phyloP scores from a whole-genome alignment of 2,329 filamentous ascomycete genomes.

The Simplicillium aogashimaense region DNA sequence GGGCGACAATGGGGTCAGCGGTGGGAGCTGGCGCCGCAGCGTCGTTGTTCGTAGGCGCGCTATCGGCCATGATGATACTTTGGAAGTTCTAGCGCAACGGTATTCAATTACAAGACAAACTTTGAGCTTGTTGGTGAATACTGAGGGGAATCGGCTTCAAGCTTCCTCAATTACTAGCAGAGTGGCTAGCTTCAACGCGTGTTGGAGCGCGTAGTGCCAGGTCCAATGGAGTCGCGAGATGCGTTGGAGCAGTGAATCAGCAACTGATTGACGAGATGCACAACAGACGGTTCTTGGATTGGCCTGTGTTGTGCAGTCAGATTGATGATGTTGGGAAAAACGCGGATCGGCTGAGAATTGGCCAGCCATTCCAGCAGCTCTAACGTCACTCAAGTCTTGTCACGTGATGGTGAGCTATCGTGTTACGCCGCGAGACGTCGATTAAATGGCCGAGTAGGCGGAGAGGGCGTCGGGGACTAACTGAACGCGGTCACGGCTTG shows the following conservation, averaged over 20 bases:
- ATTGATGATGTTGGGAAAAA: slow-evolving; percentile 3
- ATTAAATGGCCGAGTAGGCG: no score
- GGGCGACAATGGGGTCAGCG: slow-evolving; percentile 17
- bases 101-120: slow-evolving; percentile 2
- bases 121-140: no score
- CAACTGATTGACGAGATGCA: slow-evolving; percentile 6
- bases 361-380: slow-evolving; percentile 3
- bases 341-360: slow-evolving; percentile 5
- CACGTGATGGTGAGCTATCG: no score
- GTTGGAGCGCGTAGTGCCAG: slow-evolving; percentile 4
- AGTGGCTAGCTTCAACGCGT: slow-evolving; percentile 6
- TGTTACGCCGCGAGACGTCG: no score
- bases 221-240: slow-evolving; percentile 7
- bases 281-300: slow-evolving; percentile 2
- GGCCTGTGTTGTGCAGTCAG: slow-evolving; percentile 5
- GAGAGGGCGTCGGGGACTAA: no score
- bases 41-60: slow-evolving; percentile 24
- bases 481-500: no score
- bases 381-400: slow-evolving; percentile 4
- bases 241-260: slow-evolving; percentile 4
- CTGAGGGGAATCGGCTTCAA: no score
- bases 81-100: neutral
- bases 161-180: neutral
- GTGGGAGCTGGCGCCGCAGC: slow-evolving; percentile 19
- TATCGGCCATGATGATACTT: slow-evolving; percentile 24